Conservation (phyloP, 2,329 filamentous ascomycete genomes). For the Aspergillus sp. region DNA sequence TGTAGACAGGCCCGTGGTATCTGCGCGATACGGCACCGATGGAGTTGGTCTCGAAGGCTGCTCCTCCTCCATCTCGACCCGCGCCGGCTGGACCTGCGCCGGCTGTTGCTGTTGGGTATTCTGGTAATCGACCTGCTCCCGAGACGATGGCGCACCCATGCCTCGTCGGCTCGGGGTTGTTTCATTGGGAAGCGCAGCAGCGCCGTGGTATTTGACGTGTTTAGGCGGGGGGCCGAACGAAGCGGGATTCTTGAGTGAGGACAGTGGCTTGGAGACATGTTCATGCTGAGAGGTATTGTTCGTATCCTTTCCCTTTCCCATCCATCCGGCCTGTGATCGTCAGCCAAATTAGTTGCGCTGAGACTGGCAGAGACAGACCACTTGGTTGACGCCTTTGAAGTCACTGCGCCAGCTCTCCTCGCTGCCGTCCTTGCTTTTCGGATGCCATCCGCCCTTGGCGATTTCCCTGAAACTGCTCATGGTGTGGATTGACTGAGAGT, state of each 20-base stretch:
- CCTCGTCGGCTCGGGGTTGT: conserved; percentile 36
- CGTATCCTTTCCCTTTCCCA: conserved; percentile 46
- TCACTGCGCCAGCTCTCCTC: conserved; percentile 47
- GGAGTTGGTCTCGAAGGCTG: conserved; percentile 29
- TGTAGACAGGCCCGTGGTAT: conserved; percentile 64
- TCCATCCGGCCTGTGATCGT: conserved; percentile 45
- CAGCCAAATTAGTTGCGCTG: conserved; percentile 6
- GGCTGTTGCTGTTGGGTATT: conserved; percentile 21
- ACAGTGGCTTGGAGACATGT: conserved; percentile 55
- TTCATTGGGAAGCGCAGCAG: conserved; percentile 35
- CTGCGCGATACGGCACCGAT: conserved; percentile 56
- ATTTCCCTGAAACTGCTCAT: conserved; percentile 42
- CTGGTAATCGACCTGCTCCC: conserved; percentile 25
- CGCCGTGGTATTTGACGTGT: conserved; percentile 45
- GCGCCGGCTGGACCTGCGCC: conserved; percentile 14
- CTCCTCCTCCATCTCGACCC: conserved; percentile 19
- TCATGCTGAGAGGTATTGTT: conserved; percentile 33
- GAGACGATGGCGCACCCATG: conserved; percentile 35
- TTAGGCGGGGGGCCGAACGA: conserved; percentile 76
- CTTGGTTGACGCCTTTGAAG: conserved; percentile 49
- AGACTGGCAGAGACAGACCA: conserved; percentile 32
- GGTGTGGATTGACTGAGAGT: no score
- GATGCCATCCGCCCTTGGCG: conserved; percentile 46
- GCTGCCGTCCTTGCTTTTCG: conserved; percentile 43
- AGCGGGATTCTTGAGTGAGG: conserved; percentile 62